phyloP scores from a whole-genome alignment of 371 early-diverging fungal species.

The Funneliformis caledonium region DNA sequence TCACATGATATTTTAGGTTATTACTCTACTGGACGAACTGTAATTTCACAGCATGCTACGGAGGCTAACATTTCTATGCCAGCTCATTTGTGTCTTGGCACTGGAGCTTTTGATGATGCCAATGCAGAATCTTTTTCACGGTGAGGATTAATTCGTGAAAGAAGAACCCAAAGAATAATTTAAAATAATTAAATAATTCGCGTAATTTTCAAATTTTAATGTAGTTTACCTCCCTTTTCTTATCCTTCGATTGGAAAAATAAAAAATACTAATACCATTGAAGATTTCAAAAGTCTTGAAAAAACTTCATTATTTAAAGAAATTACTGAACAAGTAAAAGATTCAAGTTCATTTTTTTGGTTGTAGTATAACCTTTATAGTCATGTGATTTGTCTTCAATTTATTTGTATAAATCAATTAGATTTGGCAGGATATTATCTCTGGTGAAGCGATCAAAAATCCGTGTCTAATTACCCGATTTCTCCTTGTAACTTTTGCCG shows the following conservation, averaged over 20 bases:
- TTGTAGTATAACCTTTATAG: neutral
- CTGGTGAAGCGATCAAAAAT: constrained; percentile 63
- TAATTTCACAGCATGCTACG: constrained; percentile 43
- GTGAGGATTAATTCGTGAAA: neutral
- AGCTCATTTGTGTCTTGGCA: constrained; percentile 51
- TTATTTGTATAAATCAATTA: constrained; percentile 40
- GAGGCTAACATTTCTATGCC: constrained; percentile 46
- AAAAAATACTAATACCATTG: constrained; percentile 90
- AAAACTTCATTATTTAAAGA: constrained; percentile 70
- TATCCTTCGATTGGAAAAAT: constrained; percentile 62
- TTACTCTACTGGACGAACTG: constrained; percentile 60
- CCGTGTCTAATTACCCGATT: constrained; percentile 72
- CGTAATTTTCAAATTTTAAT: neutral
- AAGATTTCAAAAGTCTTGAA: constrained; percentile 83
- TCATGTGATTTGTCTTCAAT: neutral
- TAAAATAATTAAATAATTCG: neutral
- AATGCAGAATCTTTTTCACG: constrained; percentile 14
- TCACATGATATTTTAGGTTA: constrained; percentile 62
- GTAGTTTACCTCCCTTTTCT: constrained; percentile 54
- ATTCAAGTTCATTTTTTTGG: neutral
- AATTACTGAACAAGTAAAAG: constrained; percentile 61
- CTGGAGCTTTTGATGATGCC: constrained; percentile 45
- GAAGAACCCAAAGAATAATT: neutral
- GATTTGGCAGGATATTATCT: constrained; percentile 71
- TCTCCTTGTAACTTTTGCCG: constrained; percentile 84